These are phyloP conservation scores for Yamadazyma songkhlaensis DNA, from an alignment of 1,139 yeast genomes.

Conservation along the genomic window DNA sequence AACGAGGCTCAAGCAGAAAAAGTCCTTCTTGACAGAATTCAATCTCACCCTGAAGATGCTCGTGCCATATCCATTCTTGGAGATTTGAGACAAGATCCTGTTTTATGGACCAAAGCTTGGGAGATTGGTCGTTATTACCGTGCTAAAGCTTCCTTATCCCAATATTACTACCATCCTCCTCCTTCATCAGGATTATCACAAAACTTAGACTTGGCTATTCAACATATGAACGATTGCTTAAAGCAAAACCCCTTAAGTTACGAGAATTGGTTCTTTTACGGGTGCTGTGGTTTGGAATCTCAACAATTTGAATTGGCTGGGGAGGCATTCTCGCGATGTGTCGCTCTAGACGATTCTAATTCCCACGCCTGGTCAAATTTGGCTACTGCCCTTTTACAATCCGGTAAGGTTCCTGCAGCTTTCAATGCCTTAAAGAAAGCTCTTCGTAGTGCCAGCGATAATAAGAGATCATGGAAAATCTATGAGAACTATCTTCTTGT, in stretches of 20 bases:
- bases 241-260: conserved; percentile 71
- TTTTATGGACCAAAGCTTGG: conserved; percentile 86
- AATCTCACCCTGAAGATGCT: conserved; percentile 67
- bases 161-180: conserved; percentile 70
- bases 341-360: conserved; percentile 78
- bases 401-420: conserved; percentile 70
- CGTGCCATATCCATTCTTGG: conserved; percentile 85
- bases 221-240: conserved; percentile 73
- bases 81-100: conserved; percentile 76
- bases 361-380: conserved; percentile 93
- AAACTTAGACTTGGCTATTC: conserved; percentile 55
- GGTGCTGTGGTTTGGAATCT: conserved; percentile 82
- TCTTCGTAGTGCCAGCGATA: conserved; percentile 61
- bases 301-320: conserved; percentile 76
- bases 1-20: conserved; percentile 66
- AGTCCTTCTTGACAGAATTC: conserved; percentile 55
- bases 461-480: conserved; percentile 77
- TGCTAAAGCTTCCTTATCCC: conserved; percentile 83
- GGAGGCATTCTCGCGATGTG: conserved; percentile 91
- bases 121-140: conserved; percentile 74
- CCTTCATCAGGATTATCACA: conserved; percentile 47
- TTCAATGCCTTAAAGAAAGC: conserved; percentile 82
- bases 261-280: conserved; percentile 91
- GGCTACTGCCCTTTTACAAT: conserved; percentile 71
- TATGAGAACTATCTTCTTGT: conserved; percentile 87